Evolutionary conservation across 2,329 filamentous ascomycete species (phyloP).

Genomic region (Colletotrichum euphorbiae): DNA sequence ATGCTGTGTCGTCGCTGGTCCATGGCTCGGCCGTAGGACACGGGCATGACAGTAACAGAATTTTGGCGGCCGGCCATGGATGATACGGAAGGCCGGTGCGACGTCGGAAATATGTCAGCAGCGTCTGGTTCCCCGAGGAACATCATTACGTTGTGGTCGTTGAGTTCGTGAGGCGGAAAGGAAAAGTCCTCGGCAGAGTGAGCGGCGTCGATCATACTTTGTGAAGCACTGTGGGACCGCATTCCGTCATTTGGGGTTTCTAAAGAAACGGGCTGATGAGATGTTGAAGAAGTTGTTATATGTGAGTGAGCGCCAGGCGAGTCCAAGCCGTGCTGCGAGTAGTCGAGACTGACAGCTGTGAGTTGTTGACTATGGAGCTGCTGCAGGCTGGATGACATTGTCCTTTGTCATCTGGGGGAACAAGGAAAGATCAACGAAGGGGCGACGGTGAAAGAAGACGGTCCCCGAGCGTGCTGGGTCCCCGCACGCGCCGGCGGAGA

Average conservation of each 20-base stretch:
- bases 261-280: slow-evolving; percentile 35
- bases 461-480: slow-evolving; percentile 27
- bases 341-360: slow-evolving; percentile 50
- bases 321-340: slow-evolving; percentile 43
- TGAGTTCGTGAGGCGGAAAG: slow-evolving; percentile 60
- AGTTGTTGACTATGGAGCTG: slow-evolving; percentile 49
- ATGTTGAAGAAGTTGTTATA: slow-evolving; percentile 36
- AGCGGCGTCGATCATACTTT: slow-evolving; percentile 57
- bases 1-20: slow-evolving; percentile 45
- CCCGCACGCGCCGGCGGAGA: slow-evolving; percentile 37
- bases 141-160: slow-evolving; percentile 56
- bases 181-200: slow-evolving; percentile 64
- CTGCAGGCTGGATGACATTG: slow-evolving; percentile 55
- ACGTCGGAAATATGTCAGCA: slow-evolving; percentile 47
- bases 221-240: slow-evolving; percentile 50
- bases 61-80: slow-evolving; percentile 52
- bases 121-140: slow-evolving; percentile 49
- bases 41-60: slow-evolving; percentile 51
- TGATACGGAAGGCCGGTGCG: slow-evolving; percentile 49
- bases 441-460: slow-evolving; percentile 30
- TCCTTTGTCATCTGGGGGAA: slow-evolving; percentile 43
- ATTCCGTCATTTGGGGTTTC: slow-evolving; percentile 47
- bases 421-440: slow-evolving; percentile 45
- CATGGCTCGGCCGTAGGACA: slow-evolving; percentile 39
- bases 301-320: slow-evolving; percentile 39